Evolutionary conservation across 2,329 filamentous ascomycete species (phyloP).

Genomic region (Intubia oerlemansii): DNA sequence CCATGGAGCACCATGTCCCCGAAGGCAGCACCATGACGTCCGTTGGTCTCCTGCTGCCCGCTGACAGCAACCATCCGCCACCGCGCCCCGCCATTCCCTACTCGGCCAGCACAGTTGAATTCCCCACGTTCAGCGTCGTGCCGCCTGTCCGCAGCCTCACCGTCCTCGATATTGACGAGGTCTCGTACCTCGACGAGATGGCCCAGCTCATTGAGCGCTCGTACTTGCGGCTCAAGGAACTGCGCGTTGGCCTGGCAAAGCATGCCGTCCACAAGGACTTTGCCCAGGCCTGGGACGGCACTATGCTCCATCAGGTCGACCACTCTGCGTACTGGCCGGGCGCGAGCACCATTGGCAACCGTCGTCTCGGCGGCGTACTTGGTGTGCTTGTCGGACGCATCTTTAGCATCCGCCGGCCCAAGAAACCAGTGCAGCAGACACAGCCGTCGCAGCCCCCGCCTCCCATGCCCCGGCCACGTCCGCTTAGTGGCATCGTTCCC

Average conservation of each 20-base stretch:
- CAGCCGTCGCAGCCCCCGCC: no score
- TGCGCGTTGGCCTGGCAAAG: slow-evolving; percentile 50
- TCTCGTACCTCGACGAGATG: slow-evolving; percentile 71
- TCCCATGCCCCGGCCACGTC: no score
- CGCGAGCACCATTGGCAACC: slow-evolving; percentile 35
- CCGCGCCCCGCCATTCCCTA: slow-evolving; percentile 21
- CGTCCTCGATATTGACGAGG: slow-evolving; percentile 62
- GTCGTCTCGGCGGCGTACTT: slow-evolving; percentile 44
- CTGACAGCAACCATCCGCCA: slow-evolving; percentile 12
- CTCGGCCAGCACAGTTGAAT: slow-evolving; percentile 42
- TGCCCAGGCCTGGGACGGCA: slow-evolving; percentile 39
- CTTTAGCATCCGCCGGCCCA: slow-evolving; percentile 29
- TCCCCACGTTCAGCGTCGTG: slow-evolving; percentile 60
- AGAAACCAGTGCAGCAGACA: not conserved
- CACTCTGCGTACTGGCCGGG: slow-evolving; percentile 33
- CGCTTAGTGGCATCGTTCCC: no score
- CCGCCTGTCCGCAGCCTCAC: slow-evolving; percentile 54
- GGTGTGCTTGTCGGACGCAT: slow-evolving; percentile 47
- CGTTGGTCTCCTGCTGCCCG: slow-evolving; percentile 18
- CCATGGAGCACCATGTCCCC: slow-evolving; percentile 10
- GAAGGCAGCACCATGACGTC: slow-evolving; percentile 18
- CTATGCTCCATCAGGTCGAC: slow-evolving; percentile 41
- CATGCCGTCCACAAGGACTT: slow-evolving; percentile 26
- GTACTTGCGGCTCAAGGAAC: slow-evolving; percentile 40
- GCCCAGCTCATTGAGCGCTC: slow-evolving; percentile 55